Evolutionary conservation across 2,329 filamentous ascomycete genomes (phyloP).

Genomic region (Monosporascus sp.): DNA sequence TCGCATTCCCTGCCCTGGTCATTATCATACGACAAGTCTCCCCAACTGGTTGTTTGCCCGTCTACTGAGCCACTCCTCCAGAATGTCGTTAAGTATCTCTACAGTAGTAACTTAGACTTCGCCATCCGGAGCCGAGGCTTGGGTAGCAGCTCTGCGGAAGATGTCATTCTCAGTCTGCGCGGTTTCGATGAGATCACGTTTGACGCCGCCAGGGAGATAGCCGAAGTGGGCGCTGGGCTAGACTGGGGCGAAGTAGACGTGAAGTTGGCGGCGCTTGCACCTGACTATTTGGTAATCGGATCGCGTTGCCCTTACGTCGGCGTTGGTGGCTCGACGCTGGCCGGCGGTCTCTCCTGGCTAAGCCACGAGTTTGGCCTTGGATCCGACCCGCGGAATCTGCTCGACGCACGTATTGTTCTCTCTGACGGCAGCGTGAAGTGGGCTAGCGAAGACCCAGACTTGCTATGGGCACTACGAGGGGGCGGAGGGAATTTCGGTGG

Average conservation of each 20-base stretch:
- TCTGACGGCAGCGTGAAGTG: background rate
- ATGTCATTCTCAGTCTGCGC: constrained; percentile 1
- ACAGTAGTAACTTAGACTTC: background rate
- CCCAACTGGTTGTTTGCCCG: background rate
- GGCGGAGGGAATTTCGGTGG: background rate
- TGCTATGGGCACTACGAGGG: background rate
- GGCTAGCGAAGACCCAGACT: constrained; percentile 1
- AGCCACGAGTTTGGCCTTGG: constrained; percentile 1
- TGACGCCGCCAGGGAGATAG: background rate
- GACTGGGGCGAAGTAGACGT: background rate
- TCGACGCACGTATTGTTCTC: background rate
- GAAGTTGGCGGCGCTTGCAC: background rate
- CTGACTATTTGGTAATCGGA: background rate
- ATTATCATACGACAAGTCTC: background rate
- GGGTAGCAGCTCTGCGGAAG: background rate
- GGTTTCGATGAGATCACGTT: background rate
- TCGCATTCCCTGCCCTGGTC: background rate
- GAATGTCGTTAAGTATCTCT: background rate
- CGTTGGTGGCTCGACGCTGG: background rate
- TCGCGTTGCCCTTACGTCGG: constrained; percentile 1
- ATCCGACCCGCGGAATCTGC: background rate
- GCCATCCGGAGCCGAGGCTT: background rate
- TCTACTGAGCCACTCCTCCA: background rate
- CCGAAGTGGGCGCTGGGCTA: background rate
- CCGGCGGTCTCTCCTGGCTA: background rate